Evolutionary conservation across 192 early-diverging fungal genomes (phyloP).

Genomic region (Backusella psychrophila): DNA sequence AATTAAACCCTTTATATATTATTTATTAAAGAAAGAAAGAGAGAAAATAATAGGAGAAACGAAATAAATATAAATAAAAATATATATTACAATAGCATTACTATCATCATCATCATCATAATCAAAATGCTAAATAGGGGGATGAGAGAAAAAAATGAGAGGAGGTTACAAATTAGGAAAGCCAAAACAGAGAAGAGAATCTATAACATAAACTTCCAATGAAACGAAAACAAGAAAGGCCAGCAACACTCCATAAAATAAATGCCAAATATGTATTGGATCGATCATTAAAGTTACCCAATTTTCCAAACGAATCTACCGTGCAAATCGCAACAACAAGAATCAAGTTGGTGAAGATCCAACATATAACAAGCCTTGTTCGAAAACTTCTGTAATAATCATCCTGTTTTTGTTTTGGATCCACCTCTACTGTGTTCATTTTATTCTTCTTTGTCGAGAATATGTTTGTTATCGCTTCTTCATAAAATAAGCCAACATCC

Average conservation of each 20-base stretch:
- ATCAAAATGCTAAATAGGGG: neutral
- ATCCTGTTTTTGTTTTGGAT: constrained; percentile 58
- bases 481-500: constrained; percentile 80
- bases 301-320: constrained; percentile 29
- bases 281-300: constrained; percentile 32
- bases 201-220: constrained; percentile 65
- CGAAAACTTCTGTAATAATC: constrained; percentile 86
- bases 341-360: constrained; percentile 73
- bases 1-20: neutral
- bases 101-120: neutral
- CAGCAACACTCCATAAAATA: constrained; percentile 76
- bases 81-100: neutral
- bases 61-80: constrained; percentile 3
- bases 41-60: neutral
- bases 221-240: constrained; percentile 65
- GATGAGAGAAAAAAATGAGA: neutral
- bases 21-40: neutral
- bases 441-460: constrained; percentile 19
- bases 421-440: constrained; percentile 46
- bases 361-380: constrained; percentile 68
- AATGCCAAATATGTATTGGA: constrained; percentile 55
- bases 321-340: constrained; percentile 68
- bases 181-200: constrained; percentile 35
- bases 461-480: constrained; percentile 64
- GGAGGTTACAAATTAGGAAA: neutral